Percentiles rank a stretch among this genome's conserved stretches.
phyloP scores from a whole-genome alignment of 2,329 filamentous ascomycete species.

The Pseudocercospora fuligena region DNA sequence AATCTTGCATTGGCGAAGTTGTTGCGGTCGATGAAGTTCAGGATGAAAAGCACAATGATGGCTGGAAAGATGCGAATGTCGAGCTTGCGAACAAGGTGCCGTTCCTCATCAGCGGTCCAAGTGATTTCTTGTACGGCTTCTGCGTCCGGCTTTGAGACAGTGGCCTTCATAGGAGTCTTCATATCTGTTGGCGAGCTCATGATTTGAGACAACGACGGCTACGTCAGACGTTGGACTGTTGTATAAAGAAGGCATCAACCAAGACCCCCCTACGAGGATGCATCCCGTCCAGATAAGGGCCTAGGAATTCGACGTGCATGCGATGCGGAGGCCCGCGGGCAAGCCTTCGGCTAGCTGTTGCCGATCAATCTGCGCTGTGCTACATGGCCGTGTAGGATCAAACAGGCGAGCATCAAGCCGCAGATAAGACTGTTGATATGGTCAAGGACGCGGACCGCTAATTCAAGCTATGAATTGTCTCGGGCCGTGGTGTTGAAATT shows the following conservation, averaged over 20 bases:
- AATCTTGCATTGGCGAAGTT: constrained; percentile 25
- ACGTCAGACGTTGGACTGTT: neutral
- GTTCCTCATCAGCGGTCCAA: constrained; percentile 17
- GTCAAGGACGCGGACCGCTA: neutral
- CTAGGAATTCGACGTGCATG: neutral
- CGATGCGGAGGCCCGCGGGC: constrained; percentile 3
- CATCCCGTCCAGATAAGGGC: neutral
- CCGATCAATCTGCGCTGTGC: neutral
- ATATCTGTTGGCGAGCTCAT: neutral
- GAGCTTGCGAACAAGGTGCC: constrained; percentile 21
- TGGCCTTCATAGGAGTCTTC: neutral
- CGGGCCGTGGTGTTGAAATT: neutral
- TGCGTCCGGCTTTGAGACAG: neutral
- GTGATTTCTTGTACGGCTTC: neutral
- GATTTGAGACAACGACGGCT: neutral
- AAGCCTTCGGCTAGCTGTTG: neutral
- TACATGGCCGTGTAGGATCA: neutral
- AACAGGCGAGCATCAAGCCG: neutral
- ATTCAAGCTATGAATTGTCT: neutral
- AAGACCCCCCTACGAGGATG: neutral
- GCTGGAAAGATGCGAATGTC: constrained; percentile 23
- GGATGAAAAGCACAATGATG: constrained; percentile 32
- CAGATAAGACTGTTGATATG: neutral
- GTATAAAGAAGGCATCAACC: neutral
- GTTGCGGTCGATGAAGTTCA: constrained; percentile 38